These are phyloP conservation scores for Aureobasidium sp. DNA, from an alignment of 2,329 filamentous ascomycete species.

Conservation along the genomic window DNA sequence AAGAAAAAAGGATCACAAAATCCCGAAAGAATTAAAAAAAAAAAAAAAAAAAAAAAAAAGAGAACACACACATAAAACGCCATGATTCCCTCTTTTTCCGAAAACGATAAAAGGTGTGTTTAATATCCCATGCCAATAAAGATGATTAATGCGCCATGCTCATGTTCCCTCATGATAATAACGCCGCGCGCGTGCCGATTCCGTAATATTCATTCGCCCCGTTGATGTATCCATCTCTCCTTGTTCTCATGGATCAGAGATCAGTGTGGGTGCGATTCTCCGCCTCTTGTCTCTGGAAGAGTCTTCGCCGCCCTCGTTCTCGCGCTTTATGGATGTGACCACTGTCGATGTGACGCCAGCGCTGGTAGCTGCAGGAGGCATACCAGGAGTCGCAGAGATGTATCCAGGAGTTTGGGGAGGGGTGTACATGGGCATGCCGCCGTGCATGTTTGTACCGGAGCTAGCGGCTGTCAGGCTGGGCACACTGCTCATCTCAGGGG, in stretches of 20 bases:
- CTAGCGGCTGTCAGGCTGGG: constrained; percentile 69
- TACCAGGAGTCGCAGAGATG: constrained; percentile 36
- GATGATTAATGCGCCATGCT: not conserved
- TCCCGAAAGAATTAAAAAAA: not conserved
- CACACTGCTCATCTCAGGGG: constrained; percentile 67
- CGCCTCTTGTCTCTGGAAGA: constrained; percentile 34
- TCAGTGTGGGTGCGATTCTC: constrained; percentile 36
- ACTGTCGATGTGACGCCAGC: not conserved
- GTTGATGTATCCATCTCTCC: not conserved
- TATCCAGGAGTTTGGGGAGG: constrained; percentile 76
- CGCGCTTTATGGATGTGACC: constrained; percentile 25
- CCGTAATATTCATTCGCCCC: not conserved
- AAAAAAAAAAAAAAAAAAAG: not conserved
- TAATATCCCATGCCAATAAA: not conserved
- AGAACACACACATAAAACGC: not conserved
- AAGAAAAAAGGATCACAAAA: no score
- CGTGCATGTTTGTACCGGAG: constrained; percentile 41
- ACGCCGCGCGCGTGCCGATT: not conserved
- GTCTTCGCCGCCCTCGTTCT: constrained; percentile 29
- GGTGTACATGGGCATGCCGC: constrained; percentile 66
- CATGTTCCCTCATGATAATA: not conserved
- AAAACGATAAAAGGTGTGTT: not conserved
- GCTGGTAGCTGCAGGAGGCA: constrained; percentile 25
- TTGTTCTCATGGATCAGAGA: not conserved
- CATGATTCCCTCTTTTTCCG: not conserved